These are phyloP conservation scores for Neurospora crassa DNA, from an alignment of 2,329 filamentous ascomycete genomes.

Conservation along the genomic window DNA sequence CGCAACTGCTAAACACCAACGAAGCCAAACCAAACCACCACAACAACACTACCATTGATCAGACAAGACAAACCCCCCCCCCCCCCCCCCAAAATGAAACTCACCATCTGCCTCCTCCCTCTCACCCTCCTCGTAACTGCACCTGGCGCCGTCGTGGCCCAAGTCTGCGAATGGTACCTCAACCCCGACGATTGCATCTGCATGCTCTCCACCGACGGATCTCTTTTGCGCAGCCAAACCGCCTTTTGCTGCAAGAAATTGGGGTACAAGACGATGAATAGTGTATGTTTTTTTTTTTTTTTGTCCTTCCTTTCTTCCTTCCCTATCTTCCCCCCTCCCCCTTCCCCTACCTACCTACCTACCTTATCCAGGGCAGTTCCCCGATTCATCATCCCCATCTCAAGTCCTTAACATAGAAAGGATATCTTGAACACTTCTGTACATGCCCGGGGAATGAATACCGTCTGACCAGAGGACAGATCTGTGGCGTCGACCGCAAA, in stretches of 20 bases:
- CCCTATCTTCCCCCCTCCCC: not conserved
- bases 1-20: no score
- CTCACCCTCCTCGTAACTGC: not conserved
- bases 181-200: constrained; percentile 18
- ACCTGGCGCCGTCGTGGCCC: constrained; percentile 1
- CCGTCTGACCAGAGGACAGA: not conserved
- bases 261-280: constrained; percentile 14
- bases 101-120: not conserved
- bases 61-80: no score
- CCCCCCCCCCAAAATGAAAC: no score
- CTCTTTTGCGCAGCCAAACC: constrained; percentile 13
- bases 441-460: no score
- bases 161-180: constrained; percentile 16
- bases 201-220: constrained; percentile 16
- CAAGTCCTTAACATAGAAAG: no score
- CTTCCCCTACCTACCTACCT: no score
- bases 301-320: not conserved
- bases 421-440: no score
- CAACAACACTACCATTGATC: no score
- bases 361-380: no score
- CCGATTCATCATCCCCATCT: no score
- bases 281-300: constrained; percentile 2
- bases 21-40: no score
- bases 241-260: constrained; percentile 9
- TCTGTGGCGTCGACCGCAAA: constrained; percentile 16